phyloP scores from a whole-genome alignment of 306 rosid species.

The Cicer bijugum region DNA sequence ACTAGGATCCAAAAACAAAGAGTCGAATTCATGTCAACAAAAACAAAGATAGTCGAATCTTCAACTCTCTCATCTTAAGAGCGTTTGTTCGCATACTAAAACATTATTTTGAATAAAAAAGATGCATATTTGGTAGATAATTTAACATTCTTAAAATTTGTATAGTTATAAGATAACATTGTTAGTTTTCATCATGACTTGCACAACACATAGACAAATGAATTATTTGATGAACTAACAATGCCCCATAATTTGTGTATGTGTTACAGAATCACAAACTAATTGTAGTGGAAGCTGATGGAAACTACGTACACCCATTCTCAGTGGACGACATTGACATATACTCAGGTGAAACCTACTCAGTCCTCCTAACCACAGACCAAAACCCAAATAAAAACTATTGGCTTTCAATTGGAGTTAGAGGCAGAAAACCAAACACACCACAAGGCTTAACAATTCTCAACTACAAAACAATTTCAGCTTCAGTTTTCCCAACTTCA shows the following conservation, averaged over 20 bases:
- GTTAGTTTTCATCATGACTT: not conserved
- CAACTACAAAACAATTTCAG: conserved; percentile 60
- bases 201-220: not conserved
- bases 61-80: too few relatives aligned
- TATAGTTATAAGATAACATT: too few relatives aligned
- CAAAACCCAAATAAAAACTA: conserved; percentile 74
- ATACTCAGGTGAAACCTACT: conserved; percentile 85
- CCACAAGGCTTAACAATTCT: conserved; percentile 64
- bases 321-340: conserved; percentile 67
- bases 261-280: conserved; percentile 68
- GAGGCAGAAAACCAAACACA: conserved; percentile 69
- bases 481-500: conserved; percentile 63
- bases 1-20: too few relatives aligned
- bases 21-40: too few relatives aligned
- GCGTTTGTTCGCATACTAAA: too few relatives aligned
- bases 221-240: not conserved
- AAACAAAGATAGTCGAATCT: too few relatives aligned
- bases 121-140: too few relatives aligned
- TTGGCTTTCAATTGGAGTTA: conserved; percentile 72
- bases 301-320: conserved; percentile 77
- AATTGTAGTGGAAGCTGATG: conserved; percentile 86
- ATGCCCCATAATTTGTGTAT: not conserved
- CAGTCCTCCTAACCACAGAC: conserved; percentile 66
- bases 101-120: too few relatives aligned
- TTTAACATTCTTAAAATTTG: too few relatives aligned